These are phyloP conservation scores for Begonia masoniana DNA, from an alignment of 306 rosid genomes.

Conservation along the genomic window DNA sequence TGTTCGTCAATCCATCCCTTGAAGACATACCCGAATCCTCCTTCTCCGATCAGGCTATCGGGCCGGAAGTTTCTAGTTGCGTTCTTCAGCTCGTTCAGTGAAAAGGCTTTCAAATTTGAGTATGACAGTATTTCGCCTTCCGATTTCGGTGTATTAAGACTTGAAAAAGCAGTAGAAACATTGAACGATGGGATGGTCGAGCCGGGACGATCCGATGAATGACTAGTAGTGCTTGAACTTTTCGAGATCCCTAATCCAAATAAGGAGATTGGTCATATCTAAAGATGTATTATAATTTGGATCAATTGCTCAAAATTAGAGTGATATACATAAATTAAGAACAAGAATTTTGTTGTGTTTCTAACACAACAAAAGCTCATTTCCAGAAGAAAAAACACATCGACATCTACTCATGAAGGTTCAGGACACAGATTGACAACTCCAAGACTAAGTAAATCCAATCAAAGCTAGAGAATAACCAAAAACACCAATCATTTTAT, in stretches of 20 bases:
- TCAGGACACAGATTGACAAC: too few relatives aligned
- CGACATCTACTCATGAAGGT: too few relatives aligned
- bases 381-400: too few relatives aligned
- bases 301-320: too few relatives aligned
- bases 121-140: conserved; percentile 88
- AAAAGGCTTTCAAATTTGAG: conserved; percentile 57
- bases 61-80: conserved; percentile 79
- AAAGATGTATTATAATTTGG: too few relatives aligned
- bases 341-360: not conserved
- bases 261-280: not conserved
- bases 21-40: conserved; percentile 87
- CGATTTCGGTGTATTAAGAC: conserved; percentile 66
- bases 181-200: conserved; percentile 34
- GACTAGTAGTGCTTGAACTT: conserved; percentile 26
- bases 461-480: too few relatives aligned
- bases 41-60: conserved; percentile 90
- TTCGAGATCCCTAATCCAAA: conserved; percentile 38
- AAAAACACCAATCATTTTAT: not conserved
- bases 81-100: conserved; percentile 66
- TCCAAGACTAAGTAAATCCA: too few relatives aligned
- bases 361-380: not conserved
- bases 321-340: not conserved
- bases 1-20: conserved; percentile 88
- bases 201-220: conserved; percentile 40
- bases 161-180: conserved; percentile 34